Conservation (phyloP, 768 basidiomycete species). For the Ephemerocybe angulata region DNA sequence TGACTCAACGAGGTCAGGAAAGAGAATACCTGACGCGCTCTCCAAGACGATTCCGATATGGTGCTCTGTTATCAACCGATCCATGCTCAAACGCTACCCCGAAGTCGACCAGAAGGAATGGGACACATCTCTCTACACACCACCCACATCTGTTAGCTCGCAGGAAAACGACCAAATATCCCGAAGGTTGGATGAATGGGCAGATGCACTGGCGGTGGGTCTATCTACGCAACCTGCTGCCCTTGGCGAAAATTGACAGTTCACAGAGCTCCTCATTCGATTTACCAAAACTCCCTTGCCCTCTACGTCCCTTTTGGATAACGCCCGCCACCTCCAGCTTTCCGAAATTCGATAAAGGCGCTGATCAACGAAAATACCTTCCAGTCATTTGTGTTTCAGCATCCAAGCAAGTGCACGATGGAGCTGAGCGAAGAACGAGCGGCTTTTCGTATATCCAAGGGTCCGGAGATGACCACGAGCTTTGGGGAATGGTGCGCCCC, state of each 20-base stretch:
- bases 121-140: slow-evolving; percentile 65
- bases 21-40: slow-evolving; percentile 90
- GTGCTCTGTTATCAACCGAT: slow-evolving; percentile 46
- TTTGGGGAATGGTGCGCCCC: slow-evolving; percentile 68
- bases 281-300: slow-evolving; percentile 54
- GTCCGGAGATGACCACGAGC: slow-evolving; percentile 91
- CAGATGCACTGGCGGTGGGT: slow-evolving; percentile 59
- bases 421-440: slow-evolving; percentile 54
- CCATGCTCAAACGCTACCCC: slow-evolving; percentile 34
- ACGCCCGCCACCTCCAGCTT: slow-evolving; percentile 63
- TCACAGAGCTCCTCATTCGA: slow-evolving; percentile 66
- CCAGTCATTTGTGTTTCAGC: slow-evolving; percentile 84
- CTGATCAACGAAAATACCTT: slow-evolving; percentile 35
- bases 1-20: slow-evolving; percentile 90
- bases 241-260: neutral
- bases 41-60: slow-evolving; percentile 94
- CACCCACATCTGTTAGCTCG: slow-evolving; percentile 60
- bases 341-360: slow-evolving; percentile 25
- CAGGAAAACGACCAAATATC: slow-evolving; percentile 85
- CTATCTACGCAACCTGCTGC: neutral
- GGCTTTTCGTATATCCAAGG: slow-evolving; percentile 91
- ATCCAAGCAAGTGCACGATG: slow-evolving; percentile 63
- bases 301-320: slow-evolving; percentile 86
- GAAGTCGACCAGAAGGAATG: slow-evolving; percentile 31
- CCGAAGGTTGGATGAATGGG: slow-evolving; percentile 62